These are phyloP conservation scores for Astraeus odoratus DNA, from an alignment of 768 basidiomycete genomes.

Conservation along the genomic window DNA sequence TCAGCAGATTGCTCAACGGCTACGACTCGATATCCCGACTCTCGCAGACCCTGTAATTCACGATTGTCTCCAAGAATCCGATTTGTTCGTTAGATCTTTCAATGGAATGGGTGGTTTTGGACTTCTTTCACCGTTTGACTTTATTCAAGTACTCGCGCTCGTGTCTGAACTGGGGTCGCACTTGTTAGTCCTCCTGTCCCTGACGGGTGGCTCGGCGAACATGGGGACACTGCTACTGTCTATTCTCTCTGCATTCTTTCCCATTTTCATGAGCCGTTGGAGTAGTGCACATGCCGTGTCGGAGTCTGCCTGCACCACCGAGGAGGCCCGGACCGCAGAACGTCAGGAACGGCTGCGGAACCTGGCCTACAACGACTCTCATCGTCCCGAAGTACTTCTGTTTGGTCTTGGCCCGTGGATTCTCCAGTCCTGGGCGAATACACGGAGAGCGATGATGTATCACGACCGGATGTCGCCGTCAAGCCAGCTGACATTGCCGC, in stretches of 20 bases:
- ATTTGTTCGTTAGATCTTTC: slow-evolving; percentile 79
- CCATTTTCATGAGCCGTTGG: slow-evolving; percentile 50
- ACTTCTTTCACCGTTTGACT: slow-evolving; percentile 72
- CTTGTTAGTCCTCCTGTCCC: slow-evolving; percentile 56
- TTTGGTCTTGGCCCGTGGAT: slow-evolving; percentile 87
- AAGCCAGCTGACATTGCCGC: slow-evolving; percentile 36
- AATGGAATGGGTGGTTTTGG: slow-evolving; percentile 68
- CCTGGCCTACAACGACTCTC: slow-evolving; percentile 65
- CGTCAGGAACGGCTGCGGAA: slow-evolving; percentile 70
- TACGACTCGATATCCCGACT: slow-evolving; percentile 73
- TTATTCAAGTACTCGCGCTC: slow-evolving; percentile 66
- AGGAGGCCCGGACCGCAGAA: slow-evolving; percentile 58
- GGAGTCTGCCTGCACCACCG: slow-evolving; percentile 41
- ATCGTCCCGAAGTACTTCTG: slow-evolving; percentile 75
- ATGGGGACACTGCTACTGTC: slow-evolving; percentile 54
- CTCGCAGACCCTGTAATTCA: slow-evolving; percentile 66
- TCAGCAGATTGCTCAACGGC: slow-evolving; percentile 69
- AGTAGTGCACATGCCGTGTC: slow-evolving; percentile 33
- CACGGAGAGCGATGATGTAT: slow-evolving; percentile 52
- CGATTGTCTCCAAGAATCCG: slow-evolving; percentile 80
- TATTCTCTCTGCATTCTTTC: slow-evolving; percentile 52
- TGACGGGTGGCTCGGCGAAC: slow-evolving; percentile 49
- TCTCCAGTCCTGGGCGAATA: slow-evolving; percentile 64
- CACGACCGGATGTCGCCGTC: slow-evolving; percentile 39
- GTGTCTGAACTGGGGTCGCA: slow-evolving; percentile 68